phyloP scores from a whole-genome alignment of 306 rosid species.

The Prunus dulcis region DNA sequence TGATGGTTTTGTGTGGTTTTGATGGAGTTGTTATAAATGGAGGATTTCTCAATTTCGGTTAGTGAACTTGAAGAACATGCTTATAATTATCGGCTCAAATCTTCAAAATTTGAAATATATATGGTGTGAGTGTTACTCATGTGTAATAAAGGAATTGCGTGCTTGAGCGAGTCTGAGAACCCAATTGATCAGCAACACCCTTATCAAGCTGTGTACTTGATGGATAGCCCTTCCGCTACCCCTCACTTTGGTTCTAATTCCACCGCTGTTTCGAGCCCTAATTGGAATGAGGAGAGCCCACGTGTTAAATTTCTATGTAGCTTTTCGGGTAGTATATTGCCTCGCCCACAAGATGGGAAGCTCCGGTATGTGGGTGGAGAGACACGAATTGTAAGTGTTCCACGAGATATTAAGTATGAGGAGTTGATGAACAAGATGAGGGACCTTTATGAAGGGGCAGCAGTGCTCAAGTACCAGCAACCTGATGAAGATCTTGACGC shows the following conservation, averaged over 20 bases:
- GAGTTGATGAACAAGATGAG: slow-evolving; percentile 91
- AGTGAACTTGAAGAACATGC: slow-evolving; percentile 12
- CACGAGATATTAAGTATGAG: slow-evolving; percentile 58
- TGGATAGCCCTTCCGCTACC: slow-evolving; percentile 69
- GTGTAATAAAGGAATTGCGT: slow-evolving; percentile 60
- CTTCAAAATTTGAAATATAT: slow-evolving; percentile 26
- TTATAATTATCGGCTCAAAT: slow-evolving; percentile 7
- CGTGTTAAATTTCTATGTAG: slow-evolving; percentile 93
- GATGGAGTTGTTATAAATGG: slow-evolving; percentile 28
- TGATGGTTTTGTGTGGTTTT: slow-evolving; percentile 12
- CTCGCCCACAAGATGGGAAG: slow-evolving; percentile 97
- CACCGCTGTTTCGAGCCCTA: slow-evolving; percentile 31
- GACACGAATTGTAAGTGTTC: slow-evolving; percentile 88
- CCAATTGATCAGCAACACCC: slow-evolving; percentile 39
- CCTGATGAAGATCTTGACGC: slow-evolving; percentile 99
- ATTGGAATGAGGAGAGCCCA: slow-evolving; percentile 53
- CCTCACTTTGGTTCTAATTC: slow-evolving; percentile 41
- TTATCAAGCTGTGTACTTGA: slow-evolving; percentile 33
- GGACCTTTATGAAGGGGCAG: slow-evolving; percentile 79
- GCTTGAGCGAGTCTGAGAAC: slow-evolving; percentile 49
- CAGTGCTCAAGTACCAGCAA: slow-evolving; percentile 88
- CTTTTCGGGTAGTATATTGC: slow-evolving; percentile 84
- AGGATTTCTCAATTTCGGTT: slow-evolving; percentile 5
- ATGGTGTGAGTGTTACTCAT: slow-evolving; percentile 40
- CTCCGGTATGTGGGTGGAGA: slow-evolving; percentile 96